Evolutionary conservation across 768 basidiomycete genomes (phyloP).

Genomic region (Termitomyces sp.): DNA sequence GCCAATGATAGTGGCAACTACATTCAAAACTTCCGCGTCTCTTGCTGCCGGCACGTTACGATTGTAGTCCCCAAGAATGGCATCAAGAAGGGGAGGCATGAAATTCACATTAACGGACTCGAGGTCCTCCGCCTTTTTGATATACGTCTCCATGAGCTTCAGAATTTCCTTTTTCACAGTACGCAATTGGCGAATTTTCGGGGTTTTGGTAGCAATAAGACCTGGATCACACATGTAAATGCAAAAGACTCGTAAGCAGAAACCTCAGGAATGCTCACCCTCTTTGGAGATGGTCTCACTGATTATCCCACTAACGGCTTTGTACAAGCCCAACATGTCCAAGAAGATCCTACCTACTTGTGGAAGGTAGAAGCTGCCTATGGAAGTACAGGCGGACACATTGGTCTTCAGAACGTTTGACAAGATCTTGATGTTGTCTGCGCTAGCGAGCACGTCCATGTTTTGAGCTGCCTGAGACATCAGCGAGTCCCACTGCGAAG

Average conservation of each 20-base stretch:
- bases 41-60: slow-evolving; percentile 90
- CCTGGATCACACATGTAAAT: slow-evolving; percentile 40
- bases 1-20: slow-evolving; percentile 91
- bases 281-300: slow-evolving; percentile 87
- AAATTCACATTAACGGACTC: slow-evolving; percentile 89
- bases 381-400: slow-evolving; percentile 94
- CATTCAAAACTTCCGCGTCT: slow-evolving; percentile 95
- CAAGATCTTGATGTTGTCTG: slow-evolving; percentile 95
- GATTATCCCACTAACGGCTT: slow-evolving; percentile 95
- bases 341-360: slow-evolving; percentile 94
- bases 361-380: slow-evolving; percentile 96
- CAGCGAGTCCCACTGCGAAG: slow-evolving; percentile 84
- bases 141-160: slow-evolving; percentile 96
- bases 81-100: slow-evolving; percentile 93
- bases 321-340: slow-evolving; percentile 97
- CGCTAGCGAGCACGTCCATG: slow-evolving; percentile 86
- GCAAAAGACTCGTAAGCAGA: background rate
- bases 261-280: slow-evolving; percentile 39
- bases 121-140: slow-evolving; percentile 95
- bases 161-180: slow-evolving; percentile 99
- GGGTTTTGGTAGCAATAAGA: slow-evolving; percentile 90
- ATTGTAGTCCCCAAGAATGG: slow-evolving; percentile 96
- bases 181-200: slow-evolving; percentile 88
- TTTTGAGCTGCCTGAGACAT: slow-evolving; percentile 94
- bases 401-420: slow-evolving; percentile 98